Conservation (phyloP, 768 basidiomycete genomes). For the Boletus barrowsii region DNA sequence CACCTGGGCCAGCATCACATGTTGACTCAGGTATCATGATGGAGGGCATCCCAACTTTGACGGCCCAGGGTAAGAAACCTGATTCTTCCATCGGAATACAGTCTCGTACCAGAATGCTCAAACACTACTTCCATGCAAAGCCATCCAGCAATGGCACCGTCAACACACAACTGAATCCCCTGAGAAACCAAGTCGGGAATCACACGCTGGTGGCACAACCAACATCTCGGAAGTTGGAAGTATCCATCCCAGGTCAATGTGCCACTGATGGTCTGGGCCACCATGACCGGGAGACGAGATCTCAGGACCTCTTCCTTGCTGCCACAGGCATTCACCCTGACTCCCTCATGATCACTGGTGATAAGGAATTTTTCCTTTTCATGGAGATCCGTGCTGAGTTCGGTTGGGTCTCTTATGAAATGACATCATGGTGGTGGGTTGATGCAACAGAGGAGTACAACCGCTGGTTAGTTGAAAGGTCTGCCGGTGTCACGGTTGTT, state of each 20-base stretch:
- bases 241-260: no score
- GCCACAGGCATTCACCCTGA: neutral
- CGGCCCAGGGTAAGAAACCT: no score
- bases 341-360: neutral
- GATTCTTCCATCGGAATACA: no score
- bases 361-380: neutral
- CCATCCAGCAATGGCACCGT: no score
- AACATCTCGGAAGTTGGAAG: no score
- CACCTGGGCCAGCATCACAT: no score
- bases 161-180: neutral
- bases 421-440: neutral
- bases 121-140: neutral
- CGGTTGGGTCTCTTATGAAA: neutral
- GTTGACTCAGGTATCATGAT: no score
- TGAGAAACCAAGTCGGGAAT: neutral
- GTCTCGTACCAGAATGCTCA: neutral
- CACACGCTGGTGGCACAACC: no score
- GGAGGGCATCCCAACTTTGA: no score
- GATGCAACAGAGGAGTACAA: neutral
- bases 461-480: neutral
- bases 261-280: no score
- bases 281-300: neutral
- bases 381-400: neutral
- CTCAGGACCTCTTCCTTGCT: neutral
- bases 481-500: neutral